phyloP scores from a whole-genome alignment of 352 stramenopile species.

The Phytophthora nicotianae region DNA sequence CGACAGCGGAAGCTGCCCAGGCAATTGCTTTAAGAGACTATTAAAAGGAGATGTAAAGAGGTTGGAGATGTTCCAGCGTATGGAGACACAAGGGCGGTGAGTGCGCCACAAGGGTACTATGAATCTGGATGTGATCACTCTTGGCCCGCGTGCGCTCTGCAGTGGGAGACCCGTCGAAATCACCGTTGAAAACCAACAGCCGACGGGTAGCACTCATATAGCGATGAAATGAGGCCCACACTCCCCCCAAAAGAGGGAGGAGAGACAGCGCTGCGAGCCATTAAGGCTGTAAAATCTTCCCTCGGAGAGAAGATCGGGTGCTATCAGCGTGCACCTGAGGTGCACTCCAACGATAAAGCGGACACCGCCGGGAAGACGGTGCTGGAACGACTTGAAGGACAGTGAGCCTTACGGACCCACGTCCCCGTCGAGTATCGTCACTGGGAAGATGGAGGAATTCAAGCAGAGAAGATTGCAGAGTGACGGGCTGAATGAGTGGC shows the following conservation, averaged over 20 bases:
- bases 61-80: constrained; percentile 59
- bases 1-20: constrained; percentile 26
- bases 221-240: constrained; percentile 55
- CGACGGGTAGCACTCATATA: constrained; percentile 71
- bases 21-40: constrained; percentile 19
- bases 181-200: constrained; percentile 84
- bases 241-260: constrained; percentile 12
- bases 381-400: constrained; percentile 54
- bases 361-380: constrained; percentile 40
- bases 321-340: constrained; percentile 79
- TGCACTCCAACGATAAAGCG: constrained; percentile 52
- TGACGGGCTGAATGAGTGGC: not conserved
- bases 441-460: constrained; percentile 32
- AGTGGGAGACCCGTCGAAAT: constrained; percentile 60
- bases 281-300: constrained; percentile 28
- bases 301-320: constrained; percentile 79
- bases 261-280: constrained; percentile 46
- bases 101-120: constrained; percentile 79
- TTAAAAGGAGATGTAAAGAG: not conserved
- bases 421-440: constrained; percentile 41
- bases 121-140: constrained; percentile 56
- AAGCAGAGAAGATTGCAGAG: not conserved
- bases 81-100: constrained; percentile 82
- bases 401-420: constrained; percentile 1
- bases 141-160: constrained; percentile 51